Percentiles rank a stretch among this genome's conserved stretches.
phyloP scores from a whole-genome alignment of 306 rosid species.

The Pterocarpus macrocarpus region DNA sequence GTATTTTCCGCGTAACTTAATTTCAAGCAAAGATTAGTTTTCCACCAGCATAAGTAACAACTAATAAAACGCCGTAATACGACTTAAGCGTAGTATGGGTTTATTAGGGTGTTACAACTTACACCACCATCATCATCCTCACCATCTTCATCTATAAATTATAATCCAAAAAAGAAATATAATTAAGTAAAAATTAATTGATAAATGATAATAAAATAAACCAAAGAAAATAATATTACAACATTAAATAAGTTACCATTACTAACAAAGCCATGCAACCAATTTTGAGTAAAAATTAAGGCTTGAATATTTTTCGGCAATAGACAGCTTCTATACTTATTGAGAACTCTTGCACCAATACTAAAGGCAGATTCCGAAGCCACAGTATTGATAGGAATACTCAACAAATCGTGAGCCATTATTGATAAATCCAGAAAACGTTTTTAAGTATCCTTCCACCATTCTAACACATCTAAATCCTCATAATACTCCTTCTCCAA shows the following conservation, averaged over 20 bases:
- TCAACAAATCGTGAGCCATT: slow-evolving; percentile 24
- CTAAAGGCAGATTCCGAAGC: background rate
- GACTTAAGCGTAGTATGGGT: too few relatives aligned
- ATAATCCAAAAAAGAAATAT: too few relatives aligned
- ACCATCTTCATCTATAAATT: too few relatives aligned
- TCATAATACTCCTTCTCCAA: slow-evolving; percentile 17
- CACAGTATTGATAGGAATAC: background rate
- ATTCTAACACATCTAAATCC: background rate
- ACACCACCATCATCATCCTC: too few relatives aligned
- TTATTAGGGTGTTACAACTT: too few relatives aligned
- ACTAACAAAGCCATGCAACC: background rate
- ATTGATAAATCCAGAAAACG: background rate
- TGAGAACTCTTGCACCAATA: background rate
- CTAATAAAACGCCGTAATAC: too few relatives aligned
- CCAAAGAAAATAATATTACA: background rate
- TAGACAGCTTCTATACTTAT: background rate
- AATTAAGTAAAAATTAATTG: too few relatives aligned
- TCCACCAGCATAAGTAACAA: too few relatives aligned
- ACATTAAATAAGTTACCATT: background rate
- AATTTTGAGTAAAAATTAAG: background rate
- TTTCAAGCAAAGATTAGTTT: too few relatives aligned
- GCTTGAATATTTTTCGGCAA: background rate
- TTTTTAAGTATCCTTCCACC: background rate
- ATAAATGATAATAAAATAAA: too few relatives aligned
- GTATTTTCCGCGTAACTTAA: too few relatives aligned